Base-by-base conservation (phyloP, 129 eudicot genomes). In the Lonicera japonica region DNA sequence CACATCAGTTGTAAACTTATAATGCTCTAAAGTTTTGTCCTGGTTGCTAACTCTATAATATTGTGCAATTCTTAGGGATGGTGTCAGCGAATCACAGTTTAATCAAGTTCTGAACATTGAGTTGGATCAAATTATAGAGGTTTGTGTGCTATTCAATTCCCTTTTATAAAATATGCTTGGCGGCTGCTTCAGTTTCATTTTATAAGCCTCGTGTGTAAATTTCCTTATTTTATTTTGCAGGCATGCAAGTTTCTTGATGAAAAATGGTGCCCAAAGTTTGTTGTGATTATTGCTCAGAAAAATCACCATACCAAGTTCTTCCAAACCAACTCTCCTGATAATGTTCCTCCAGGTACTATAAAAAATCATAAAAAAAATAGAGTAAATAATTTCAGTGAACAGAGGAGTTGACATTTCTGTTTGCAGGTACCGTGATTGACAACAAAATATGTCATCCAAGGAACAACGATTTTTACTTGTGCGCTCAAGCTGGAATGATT, bases 71-170 rank as follows among this genome's bases (percentile, higher is more conserved):
- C 21, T 39, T 63, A 88, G 96, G 80, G 95, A 89, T 61, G 96
- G 96, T 21, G 96, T 89, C 40, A 85, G 95, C 10, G 96, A 89
- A 22, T 85, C 95, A 0, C 96, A 89, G 72, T 89, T 89, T 56
- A 80, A 47, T 43, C 96, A 85, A 69, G 96, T 85, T 21, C 76
- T 85, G 57, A 85, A 89, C 75, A 73, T 82, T 5, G 96, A 89
- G 60, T 69, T 89, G 22, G 86, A 85, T 51, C 87, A 89, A 66
- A 82, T 89, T 16, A 77, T 76, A 3, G 81, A 85, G 96, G 95
- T 89, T 48, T 52, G 73, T 43, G 13, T 64, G 50, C 50, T 36
- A 51, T 25, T 71, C 47, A 46, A 21, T 48, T 46, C 55, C 23
- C 53, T 62, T 38, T 22, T 5, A 47, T 48, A 29, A 1, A 8